These are phyloP conservation scores for Entomophthora muscae DNA, from an alignment of 371 early-diverging fungal species.

Conservation along the genomic window DNA sequence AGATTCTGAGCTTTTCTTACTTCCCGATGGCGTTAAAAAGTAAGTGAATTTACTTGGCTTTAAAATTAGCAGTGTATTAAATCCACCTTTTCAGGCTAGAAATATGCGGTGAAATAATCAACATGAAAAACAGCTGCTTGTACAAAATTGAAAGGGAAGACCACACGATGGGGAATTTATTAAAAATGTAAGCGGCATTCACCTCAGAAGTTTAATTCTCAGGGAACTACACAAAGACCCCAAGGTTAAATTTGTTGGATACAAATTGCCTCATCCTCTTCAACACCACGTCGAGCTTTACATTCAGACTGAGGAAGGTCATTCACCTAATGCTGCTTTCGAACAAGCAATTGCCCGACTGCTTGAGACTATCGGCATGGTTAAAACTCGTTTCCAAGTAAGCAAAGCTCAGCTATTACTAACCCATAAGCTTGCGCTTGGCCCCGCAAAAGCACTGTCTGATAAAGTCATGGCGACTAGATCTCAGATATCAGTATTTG, in stretches of 20 bases:
- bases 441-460: neutral
- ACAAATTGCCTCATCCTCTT: slow-evolving; percentile 95
- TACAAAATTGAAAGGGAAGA: slow-evolving; percentile 75
- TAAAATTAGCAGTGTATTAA: neutral
- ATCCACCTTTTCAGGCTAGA: slow-evolving; percentile 65
- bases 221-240: slow-evolving; percentile 82
- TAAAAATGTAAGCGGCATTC: slow-evolving; percentile 49
- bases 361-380: slow-evolving; percentile 55
- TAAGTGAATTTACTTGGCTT: slow-evolving; percentile 15
- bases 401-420: neutral
- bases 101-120: slow-evolving; percentile 79
- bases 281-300: slow-evolving; percentile 80
- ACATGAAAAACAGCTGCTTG: slow-evolving; percentile 2
- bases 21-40: slow-evolving; percentile 82
- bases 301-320: slow-evolving; percentile 75
- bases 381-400: slow-evolving; percentile 69
- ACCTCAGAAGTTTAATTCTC: neutral
- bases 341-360: slow-evolving; percentile 57
- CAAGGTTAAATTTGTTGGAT: slow-evolving; percentile 91
- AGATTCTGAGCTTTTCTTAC: slow-evolving; percentile 73
- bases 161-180: slow-evolving; percentile 89
- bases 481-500: neutral
- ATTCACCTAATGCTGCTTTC: slow-evolving; percentile 65
- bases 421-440: neutral
- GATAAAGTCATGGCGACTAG: neutral